phyloP scores from a whole-genome alignment of 2,329 filamentous ascomycete genomes.

The Ustulina deusta region DNA sequence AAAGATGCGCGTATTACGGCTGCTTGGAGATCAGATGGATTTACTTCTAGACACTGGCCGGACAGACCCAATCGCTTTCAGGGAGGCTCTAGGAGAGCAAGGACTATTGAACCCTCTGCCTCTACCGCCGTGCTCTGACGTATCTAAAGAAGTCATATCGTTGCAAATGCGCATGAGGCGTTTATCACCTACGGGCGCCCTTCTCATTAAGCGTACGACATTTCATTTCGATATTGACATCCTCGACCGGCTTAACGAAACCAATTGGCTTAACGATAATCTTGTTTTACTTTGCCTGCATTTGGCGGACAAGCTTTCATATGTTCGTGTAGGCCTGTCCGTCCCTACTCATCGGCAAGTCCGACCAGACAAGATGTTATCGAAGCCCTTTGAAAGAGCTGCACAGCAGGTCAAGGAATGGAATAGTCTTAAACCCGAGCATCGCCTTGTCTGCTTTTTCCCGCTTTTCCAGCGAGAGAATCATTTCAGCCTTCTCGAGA shows the following conservation, averaged over 20 bases:
- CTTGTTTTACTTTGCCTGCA: not conserved
- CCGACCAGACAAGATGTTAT: not conserved
- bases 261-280: not conserved
- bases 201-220: not conserved
- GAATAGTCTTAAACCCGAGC: not conserved
- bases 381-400: not conserved
- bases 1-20: no score
- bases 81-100: no score
- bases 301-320: not conserved
- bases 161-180: no score
- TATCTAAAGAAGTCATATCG: no score
- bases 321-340: not conserved
- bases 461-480: not conserved
- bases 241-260: not conserved
- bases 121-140: no score
- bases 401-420: not conserved
- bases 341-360: not conserved
- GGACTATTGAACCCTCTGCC: no score
- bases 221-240: conserved; percentile 1
- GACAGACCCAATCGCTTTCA: no score
- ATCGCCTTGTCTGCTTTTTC: not conserved
- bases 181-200: no score
- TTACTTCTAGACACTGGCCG: no score
- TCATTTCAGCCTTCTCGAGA: not conserved
- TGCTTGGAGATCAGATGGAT: no score